phyloP scores from a whole-genome alignment of 306 rosid genomes.

The Abrus pulchellus region DNA sequence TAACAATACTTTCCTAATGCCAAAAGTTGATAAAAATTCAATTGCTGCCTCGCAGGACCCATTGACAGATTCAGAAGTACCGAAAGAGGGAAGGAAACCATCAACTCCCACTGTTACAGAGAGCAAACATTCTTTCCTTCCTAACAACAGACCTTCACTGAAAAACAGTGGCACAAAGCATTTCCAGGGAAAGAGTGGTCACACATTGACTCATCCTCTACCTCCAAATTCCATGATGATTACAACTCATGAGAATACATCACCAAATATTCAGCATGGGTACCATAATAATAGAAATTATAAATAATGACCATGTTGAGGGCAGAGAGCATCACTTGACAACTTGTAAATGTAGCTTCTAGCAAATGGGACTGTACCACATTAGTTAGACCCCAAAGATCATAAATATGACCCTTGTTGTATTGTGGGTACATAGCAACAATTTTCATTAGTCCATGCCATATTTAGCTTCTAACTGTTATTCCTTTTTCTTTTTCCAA shows the following conservation, averaged over 20 bases:
- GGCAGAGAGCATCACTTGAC: conserved; percentile 21
- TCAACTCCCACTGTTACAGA: conserved; percentile 50
- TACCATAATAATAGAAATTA: conserved; percentile 32
- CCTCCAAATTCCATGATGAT: conserved; percentile 55
- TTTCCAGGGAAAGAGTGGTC: conserved; percentile 55
- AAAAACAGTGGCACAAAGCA: conserved; percentile 60
- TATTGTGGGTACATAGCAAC: conserved; percentile 43
- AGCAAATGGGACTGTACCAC: conserved; percentile 37
- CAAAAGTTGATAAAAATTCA: background rate
- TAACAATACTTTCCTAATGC: background rate
- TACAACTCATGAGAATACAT: conserved; percentile 67
- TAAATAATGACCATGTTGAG: conserved; percentile 32
- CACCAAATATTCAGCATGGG: conserved; percentile 81
- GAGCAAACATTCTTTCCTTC: conserved; percentile 51
- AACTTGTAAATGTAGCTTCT: conserved; percentile 46
- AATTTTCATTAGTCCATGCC: background rate
- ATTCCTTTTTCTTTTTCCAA: conserved; percentile 5
- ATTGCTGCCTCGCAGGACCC: conserved; percentile 55
- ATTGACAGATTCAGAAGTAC: conserved; percentile 52
- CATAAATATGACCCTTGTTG: conserved; percentile 14
- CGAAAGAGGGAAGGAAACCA: conserved; percentile 58
- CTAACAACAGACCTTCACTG: conserved; percentile 53
- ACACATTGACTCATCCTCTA: conserved; percentile 54
- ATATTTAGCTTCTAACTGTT: conserved; percentile 16
- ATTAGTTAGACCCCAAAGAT: conserved; percentile 29